phyloP scores from a whole-genome alignment of 768 basidiomycete genomes.

The Boletellus ananas region DNA sequence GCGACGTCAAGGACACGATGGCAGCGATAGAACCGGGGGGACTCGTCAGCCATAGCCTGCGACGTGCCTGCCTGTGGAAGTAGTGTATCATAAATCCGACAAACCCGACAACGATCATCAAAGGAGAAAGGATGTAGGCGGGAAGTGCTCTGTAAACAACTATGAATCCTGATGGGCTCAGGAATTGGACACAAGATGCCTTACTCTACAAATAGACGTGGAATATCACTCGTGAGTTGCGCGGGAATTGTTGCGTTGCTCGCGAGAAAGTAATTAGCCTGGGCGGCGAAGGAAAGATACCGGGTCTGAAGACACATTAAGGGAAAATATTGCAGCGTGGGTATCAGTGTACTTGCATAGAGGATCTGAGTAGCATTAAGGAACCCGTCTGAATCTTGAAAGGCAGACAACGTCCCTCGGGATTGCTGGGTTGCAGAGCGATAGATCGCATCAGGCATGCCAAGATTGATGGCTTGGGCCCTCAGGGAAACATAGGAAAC shows the following conservation, averaged over 20 bases:
- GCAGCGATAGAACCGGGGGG: constrained; percentile 60
- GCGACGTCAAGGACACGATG: constrained; percentile 52
- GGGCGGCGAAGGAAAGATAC: constrained; percentile 55
- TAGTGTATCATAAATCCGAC: constrained; percentile 47
- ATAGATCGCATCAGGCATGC: constrained; percentile 61
- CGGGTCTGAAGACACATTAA: constrained; percentile 40
- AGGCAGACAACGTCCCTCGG: constrained; percentile 42
- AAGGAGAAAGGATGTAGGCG: constrained; percentile 44
- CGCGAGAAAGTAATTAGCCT: constrained; percentile 54
- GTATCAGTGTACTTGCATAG: constrained; percentile 19
- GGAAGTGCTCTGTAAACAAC: constrained; percentile 44
- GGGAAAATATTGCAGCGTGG: neutral
- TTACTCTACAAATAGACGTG: constrained; percentile 59
- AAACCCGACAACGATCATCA: constrained; percentile 48
- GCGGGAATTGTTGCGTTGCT: constrained; percentile 38
- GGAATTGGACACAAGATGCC: constrained; percentile 14
- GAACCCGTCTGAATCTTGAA: constrained; percentile 49
- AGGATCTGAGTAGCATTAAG: constrained; percentile 46
- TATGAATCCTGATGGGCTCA: constrained; percentile 1
- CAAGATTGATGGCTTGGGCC: constrained; percentile 44
- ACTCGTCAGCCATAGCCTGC: constrained; percentile 47
- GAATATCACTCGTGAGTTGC: constrained; percentile 37
- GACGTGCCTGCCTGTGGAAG: constrained; percentile 44
- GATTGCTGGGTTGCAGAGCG: constrained; percentile 43
- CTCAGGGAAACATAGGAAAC: constrained; percentile 51